phyloP scores from a whole-genome alignment of 2,329 filamentous ascomycete genomes.

The Microdochium nivale region DNA sequence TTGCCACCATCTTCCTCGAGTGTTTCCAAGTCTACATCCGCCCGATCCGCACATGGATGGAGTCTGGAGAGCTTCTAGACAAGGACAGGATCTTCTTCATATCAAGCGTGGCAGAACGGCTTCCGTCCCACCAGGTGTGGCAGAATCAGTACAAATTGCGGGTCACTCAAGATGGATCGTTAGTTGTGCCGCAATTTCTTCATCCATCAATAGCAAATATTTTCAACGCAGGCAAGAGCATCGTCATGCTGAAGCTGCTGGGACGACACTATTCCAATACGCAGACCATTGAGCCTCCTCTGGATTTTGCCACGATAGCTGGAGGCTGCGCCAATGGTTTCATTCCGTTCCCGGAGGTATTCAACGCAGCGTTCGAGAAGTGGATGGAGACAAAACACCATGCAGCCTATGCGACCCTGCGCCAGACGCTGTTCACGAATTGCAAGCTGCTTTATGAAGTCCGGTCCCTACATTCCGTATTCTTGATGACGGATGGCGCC shows the following conservation, averaged over 20 bases:
- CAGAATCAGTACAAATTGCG: conserved; percentile 63
- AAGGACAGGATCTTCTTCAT: conserved; percentile 71
- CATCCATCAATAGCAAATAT: conserved; percentile 61
- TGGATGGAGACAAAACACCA: conserved; percentile 72
- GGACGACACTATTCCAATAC: conserved; percentile 37
- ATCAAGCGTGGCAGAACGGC: conserved; percentile 43
- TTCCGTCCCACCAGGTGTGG: conserved; percentile 64
- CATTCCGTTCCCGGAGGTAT: conserved; percentile 66
- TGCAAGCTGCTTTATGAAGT: conserved; percentile 61
- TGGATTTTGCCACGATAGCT: conserved; percentile 51
- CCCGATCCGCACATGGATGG: conserved; percentile 79
- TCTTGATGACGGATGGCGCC: conserved; percentile 68
- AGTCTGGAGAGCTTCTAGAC: conserved; percentile 59
- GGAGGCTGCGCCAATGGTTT: conserved; percentile 36
- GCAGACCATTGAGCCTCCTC: conserved; percentile 28
- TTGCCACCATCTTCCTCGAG: conserved; percentile 65
- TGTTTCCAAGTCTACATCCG: conserved; percentile 77
- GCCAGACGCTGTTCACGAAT: conserved; percentile 55
- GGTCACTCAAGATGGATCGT: conserved; percentile 44
- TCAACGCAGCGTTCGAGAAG: conserved; percentile 60
- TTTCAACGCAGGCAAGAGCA: conserved; percentile 81
- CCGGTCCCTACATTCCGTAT: conserved; percentile 61
- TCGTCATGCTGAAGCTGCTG: conserved; percentile 72
- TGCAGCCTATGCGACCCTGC: conserved; percentile 58
- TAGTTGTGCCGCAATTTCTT: conserved; percentile 70